phyloP scores from a whole-genome alignment of 305 asterid genomes.

The Fraxinus xanthoxyloides region DNA sequence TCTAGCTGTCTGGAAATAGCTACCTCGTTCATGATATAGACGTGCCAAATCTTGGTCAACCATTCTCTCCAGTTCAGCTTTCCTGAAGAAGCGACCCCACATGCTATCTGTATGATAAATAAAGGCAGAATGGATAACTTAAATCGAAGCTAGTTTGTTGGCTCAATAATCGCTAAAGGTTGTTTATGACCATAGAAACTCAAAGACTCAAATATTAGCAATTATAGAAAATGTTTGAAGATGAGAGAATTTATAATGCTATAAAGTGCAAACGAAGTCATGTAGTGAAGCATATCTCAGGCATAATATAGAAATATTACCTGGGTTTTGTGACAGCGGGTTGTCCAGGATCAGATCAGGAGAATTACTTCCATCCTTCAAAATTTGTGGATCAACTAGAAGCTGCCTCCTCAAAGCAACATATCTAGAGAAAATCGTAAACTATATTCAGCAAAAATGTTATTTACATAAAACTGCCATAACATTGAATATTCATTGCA shows the following conservation, averaged over 20 bases:
- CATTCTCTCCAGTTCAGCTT: constrained; percentile 90
- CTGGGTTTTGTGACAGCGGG: constrained; percentile 92
- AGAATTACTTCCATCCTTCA: constrained; percentile 63
- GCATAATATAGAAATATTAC: constrained; percentile 28
- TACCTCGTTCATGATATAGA: constrained; percentile 90
- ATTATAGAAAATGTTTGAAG: background rate
- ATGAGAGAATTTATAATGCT: background rate
- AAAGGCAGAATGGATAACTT: background rate
- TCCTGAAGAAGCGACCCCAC: constrained; percentile 94
- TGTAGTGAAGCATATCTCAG: background rate
- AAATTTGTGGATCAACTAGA: constrained; percentile 74
- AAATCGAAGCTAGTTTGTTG: background rate
- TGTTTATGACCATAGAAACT: background rate
- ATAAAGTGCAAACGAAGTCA: background rate
- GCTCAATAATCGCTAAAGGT: background rate
- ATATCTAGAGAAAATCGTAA: constrained; percentile 44
- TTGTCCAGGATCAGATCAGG: constrained; percentile 85
- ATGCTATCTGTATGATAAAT: constrained; percentile 65
- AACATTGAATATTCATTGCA: background rate
- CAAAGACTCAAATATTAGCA: background rate
- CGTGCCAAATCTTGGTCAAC: constrained; percentile 96
- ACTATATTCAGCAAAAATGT: background rate
- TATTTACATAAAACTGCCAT: background rate
- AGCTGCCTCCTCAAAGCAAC: constrained; percentile 85
- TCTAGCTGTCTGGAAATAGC: constrained; percentile 84